Evolutionary conservation across 495 filamentous ascomycete genomes (phyloP).

Genomic region (Sphaerosporella brunnea): DNA sequence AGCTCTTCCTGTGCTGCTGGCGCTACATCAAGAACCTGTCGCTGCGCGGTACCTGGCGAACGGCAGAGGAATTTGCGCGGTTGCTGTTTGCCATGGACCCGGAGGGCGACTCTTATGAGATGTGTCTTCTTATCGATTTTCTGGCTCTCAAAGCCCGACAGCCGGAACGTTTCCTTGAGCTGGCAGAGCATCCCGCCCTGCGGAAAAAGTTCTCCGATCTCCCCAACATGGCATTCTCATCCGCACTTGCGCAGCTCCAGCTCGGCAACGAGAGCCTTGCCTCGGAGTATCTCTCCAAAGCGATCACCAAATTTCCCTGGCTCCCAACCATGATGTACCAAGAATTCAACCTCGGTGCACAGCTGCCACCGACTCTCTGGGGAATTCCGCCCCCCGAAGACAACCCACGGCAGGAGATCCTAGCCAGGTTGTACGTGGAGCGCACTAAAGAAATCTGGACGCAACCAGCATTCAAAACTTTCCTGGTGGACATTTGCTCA

Average conservation of each 20-base stretch:
- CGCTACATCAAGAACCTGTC: conserved; percentile 68
- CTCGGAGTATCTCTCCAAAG: conserved; percentile 40
- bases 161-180: conserved; percentile 52
- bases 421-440: conserved; percentile 61
- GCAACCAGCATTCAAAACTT: conserved; percentile 47
- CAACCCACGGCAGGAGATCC: conserved; percentile 36
- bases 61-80: conserved; percentile 84
- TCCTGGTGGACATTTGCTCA: conserved; percentile 57
- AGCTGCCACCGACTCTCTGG: conserved; percentile 58
- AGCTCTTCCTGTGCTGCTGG: conserved; percentile 80
- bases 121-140: conserved; percentile 62
- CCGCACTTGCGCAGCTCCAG: conserved; percentile 54
- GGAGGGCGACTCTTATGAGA: conserved; percentile 62
- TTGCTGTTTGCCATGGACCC: conserved; percentile 58
- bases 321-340: conserved; percentile 58
- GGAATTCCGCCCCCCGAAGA: conserved; percentile 48
- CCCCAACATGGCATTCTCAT: conserved; percentile 53
- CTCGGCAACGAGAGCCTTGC: conserved; percentile 46
- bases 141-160: conserved; percentile 65
- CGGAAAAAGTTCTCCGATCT: conserved; percentile 32
- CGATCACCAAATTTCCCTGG: conserved; percentile 65
- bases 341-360: conserved; percentile 51
- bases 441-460: conserved; percentile 83
- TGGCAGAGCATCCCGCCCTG: conserved; percentile 44
- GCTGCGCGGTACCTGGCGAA: conserved; percentile 84